These are phyloP conservation scores for Syncephalastrum monosporum DNA, from an alignment of 371 early-diverging fungal species.

Conservation along the genomic window DNA sequence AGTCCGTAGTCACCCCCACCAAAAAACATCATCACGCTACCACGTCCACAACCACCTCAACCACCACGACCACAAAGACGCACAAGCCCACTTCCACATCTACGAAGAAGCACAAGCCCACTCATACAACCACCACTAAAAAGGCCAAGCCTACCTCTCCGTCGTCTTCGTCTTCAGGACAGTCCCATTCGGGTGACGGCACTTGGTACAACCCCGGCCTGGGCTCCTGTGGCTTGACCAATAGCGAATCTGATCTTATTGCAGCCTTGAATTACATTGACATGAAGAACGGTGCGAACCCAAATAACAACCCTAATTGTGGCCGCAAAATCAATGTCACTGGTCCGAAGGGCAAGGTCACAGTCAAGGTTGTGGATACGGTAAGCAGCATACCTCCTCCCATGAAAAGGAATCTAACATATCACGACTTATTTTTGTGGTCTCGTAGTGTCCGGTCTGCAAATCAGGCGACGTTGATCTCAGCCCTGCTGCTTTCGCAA, in stretches of 20 bases:
- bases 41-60: neutral
- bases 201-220: slow-evolving; percentile 28
- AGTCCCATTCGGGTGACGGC: slow-evolving; percentile 35
- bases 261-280: slow-evolving; percentile 20
- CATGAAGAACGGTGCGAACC: slow-evolving; percentile 19
- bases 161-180: neutral
- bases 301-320: slow-evolving; percentile 31
- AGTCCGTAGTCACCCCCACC: neutral
- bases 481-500: slow-evolving; percentile 44
- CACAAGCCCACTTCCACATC: slow-evolving; percentile 1
- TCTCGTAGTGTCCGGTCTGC: slow-evolving; percentile 36
- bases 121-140: slow-evolving; percentile 6
- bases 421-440: too few relatives aligned
- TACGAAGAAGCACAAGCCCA: slow-evolving; percentile 9
- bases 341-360: slow-evolving; percentile 26
- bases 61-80: neutral
- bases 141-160: slow-evolving; percentile 8
- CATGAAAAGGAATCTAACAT: too few relatives aligned
- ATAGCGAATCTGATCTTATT: slow-evolving; percentile 14
- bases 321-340: slow-evolving; percentile 22
- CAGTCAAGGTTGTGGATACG: slow-evolving; percentile 29
- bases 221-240: slow-evolving; percentile 17
- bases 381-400: neutral
- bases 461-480: slow-evolving; percentile 38
- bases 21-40: neutral